Evolutionary conservation across 306 rosid genomes (phyloP), one percentile per base, ranked within the genome.

Genomic region (Pueraria montana): DNA sequence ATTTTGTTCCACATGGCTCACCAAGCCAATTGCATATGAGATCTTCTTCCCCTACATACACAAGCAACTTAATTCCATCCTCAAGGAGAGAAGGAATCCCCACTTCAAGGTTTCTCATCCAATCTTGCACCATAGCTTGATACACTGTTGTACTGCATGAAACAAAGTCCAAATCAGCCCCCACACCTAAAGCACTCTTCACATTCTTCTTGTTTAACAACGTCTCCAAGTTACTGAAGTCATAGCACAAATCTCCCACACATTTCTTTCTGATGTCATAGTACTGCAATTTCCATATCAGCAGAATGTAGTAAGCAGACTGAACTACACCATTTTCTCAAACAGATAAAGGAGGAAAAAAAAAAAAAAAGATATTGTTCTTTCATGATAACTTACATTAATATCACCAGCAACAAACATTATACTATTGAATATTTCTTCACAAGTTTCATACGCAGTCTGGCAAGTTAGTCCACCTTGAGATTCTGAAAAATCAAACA

Each of bases 11-110:
- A n/a, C n/a, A n/a, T n/a, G n/a, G n/a, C n/a, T 4, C 3, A 93
- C 99, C 98, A 4, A 96, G 92, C 99, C 99, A 96, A 69, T 96
- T 96, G 90, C 98, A 92, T 10, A 93, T 89, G 21, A 96, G 92
- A 88, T 96, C 99, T n/a, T 86, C 82, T 78, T 96, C 99, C 8
- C 99, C 99, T 0, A 92, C 99, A 79, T 96, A 96, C n/a, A 91
- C 79, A 76, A 93, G 94, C 77, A 91, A 70, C 79, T 71, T 90
- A 56, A 96, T 93, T 76, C 99, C 99, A 78, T 92, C 98, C 42
- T 91, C 97, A 62, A 96, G 92, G 72, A 96, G 97, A 34, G 86
- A 3, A 69, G 99, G 99, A 82, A 96, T 92, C 12, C 88, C 96
- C 17, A 88, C 91, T 85, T 91, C 99, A 23, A 90, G 83, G 87